Percentiles rank a stretch among this genome's conserved stretches.
phyloP scores from a whole-genome alignment of 192 early-diverging fungal genomes.

The Umbelopsis vinacea region DNA sequence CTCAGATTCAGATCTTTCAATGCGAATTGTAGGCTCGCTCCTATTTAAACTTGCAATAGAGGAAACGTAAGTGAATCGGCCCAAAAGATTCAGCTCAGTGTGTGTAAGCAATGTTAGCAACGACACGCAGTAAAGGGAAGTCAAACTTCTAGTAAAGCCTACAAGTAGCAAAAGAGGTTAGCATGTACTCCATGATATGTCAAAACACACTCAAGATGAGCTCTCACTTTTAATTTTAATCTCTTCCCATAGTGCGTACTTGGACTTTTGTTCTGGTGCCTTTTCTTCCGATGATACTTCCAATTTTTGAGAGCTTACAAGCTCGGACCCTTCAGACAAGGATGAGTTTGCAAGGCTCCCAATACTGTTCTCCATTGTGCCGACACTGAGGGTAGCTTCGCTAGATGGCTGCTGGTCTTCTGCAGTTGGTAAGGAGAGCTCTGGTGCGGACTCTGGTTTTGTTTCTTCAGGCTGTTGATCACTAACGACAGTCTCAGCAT shows the following conservation, averaged over 20 bases:
- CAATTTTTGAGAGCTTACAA: background rate
- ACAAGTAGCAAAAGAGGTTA: background rate
- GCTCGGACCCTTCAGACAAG: background rate
- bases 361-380: background rate
- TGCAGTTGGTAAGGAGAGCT: background rate
- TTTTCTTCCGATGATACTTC: slow-evolving; percentile 5
- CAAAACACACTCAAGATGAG: background rate
- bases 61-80: slow-evolving; percentile 86
- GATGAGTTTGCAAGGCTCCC: slow-evolving; percentile 8
- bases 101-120: slow-evolving; percentile 85
- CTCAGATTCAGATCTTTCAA: slow-evolving; percentile 36
- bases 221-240: slow-evolving; percentile 81
- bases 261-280: slow-evolving; percentile 49
- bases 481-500: background rate
- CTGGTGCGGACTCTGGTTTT: background rate
- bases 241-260: slow-evolving; percentile 85
- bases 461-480: background rate
- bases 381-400: background rate
- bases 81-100: slow-evolving; percentile 89
- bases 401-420: background rate
- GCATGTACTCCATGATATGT: background rate
- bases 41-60: slow-evolving; percentile 64
- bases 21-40: slow-evolving; percentile 49
- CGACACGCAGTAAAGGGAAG: slow-evolving; percentile 85
- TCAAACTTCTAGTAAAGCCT: slow-evolving; percentile 87